Evolutionary conservation across 2,329 filamentous ascomycete genomes (phyloP).

Genomic region (Fusarium redolens): DNA sequence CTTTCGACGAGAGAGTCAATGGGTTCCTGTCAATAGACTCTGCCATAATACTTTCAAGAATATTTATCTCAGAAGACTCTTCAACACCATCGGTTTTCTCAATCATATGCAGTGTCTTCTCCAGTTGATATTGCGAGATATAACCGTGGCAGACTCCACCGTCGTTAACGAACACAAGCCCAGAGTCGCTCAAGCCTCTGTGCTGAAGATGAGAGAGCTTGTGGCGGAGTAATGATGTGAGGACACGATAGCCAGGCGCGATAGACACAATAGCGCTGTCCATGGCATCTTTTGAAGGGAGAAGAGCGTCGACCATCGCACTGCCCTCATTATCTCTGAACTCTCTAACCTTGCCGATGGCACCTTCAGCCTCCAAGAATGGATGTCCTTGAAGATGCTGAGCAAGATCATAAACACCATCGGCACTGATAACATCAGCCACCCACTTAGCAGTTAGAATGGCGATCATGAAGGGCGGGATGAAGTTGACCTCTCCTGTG

Average conservation of each 20-base stretch:
- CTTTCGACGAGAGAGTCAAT: not conserved
- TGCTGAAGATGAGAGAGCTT: constrained; percentile 3
- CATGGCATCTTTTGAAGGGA: not conserved
- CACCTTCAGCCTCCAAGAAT: constrained; percentile 23
- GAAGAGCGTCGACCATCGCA: constrained; percentile 10
- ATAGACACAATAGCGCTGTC: not conserved
- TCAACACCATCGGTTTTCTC: not conserved
- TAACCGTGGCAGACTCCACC: constrained; percentile 3
- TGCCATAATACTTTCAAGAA: not conserved
- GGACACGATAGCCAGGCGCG: not conserved
- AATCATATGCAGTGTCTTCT: not conserved
- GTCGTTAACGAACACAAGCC: constrained; percentile 9
- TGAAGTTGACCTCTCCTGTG: constrained; percentile 28
- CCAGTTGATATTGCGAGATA: constrained; percentile 1
- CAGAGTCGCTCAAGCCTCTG: not conserved
- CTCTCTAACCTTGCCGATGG: not conserved
- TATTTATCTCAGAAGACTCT: not conserved
- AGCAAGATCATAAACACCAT: constrained; percentile 31
- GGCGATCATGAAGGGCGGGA: constrained; percentile 24
- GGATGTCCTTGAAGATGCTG: constrained; percentile 31
- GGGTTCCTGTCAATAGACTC: constrained; percentile 3
- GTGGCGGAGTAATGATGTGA: not conserved
- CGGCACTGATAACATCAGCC: constrained; percentile 27
- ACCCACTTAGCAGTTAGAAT: constrained; percentile 32
- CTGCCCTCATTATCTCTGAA: constrained; percentile 5